Base-by-base conservation (phyloP, 2,329 filamentous ascomycete genomes). In the Ophiosphaerella korrae region DNA sequence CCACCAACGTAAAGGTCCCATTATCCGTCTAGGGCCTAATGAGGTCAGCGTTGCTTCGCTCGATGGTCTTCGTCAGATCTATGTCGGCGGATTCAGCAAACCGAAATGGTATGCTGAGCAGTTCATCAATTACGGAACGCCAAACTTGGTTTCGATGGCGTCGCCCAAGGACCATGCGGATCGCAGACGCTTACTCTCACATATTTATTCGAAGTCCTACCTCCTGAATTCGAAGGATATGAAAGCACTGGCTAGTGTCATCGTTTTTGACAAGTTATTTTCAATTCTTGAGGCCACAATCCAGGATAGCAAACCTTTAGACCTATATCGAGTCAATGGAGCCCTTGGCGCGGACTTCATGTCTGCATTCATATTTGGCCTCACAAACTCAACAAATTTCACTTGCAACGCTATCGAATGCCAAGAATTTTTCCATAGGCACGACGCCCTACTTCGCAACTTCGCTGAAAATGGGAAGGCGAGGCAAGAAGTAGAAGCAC, bases 21-120 rank as follows among this genome's bases (percentile, higher is more conserved):
- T 41, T 41, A 23, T 41, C 9, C 38, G 38, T 41, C 38, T 41
- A 26, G 38, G 38, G 14, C 38, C 38, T 14, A 41, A 41, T 31
- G 38, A 41, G 38, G 7, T 41, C 7, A 41, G 38, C 18, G 38
- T 41, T 41, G 38, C 38, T 41, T 41, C 38, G 38, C 38, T 41
- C 21, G 38, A 41, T 8, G 38, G 38, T 29, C 38, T 41, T 41
- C 38, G 38, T 29, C 38, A 41, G 38, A 41, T 41, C 24, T 41
- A 41, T 41, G 38, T 41, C n/a, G 38, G 38, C 21, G 38, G 38
- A 8, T 41, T 41, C 38, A 24, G 38, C 21, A 41, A 41, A 41
- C 38, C 38, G 18, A 24, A 26, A 7, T 41, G 38, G 38, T 41
- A 41, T 41, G 38, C 38, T 24, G 38, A 41, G 21, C 38, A 41